A percentile compares a stretch with the other conserved stretches of the same genome.
Evolutionary conservation across 306 rosid species (phyloP).

Genomic region (Senna siamea): DNA sequence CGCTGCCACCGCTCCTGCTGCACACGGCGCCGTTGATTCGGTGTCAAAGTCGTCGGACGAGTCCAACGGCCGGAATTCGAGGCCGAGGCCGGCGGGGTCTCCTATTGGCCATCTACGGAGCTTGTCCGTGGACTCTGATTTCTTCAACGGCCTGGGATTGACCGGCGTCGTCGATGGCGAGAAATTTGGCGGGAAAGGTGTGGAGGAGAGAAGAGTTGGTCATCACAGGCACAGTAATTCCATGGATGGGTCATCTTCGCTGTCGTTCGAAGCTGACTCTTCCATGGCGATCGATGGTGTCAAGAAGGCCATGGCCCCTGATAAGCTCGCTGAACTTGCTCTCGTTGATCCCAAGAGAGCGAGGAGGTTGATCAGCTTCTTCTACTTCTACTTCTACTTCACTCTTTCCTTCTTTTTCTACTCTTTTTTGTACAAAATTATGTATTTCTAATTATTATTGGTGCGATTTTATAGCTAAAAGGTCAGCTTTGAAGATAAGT

Average conservation of each 20-base stretch:
- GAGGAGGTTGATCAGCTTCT: slow-evolving; percentile 57
- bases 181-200: slow-evolving; percentile 36
- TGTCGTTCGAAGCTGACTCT: slow-evolving; percentile 70
- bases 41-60: neutral
- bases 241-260: slow-evolving; percentile 69
- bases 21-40: slow-evolving; percentile 8
- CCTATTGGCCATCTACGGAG: slow-evolving; percentile 61
- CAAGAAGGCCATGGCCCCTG: slow-evolving; percentile 82
- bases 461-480: too few species aligned
- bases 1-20: too few species aligned
- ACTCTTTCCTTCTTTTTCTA: neutral
- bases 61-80: slow-evolving; percentile 37
- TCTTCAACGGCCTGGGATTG: slow-evolving; percentile 71
- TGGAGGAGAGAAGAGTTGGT: slow-evolving; percentile 50
- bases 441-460: neutral
- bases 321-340: slow-evolving; percentile 95
- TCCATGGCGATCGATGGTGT: slow-evolving; percentile 49
- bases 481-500: neutral
- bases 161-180: slow-evolving; percentile 40
- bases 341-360: slow-evolving; percentile 94
- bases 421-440: neutral
- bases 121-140: slow-evolving; percentile 89
- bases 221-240: slow-evolving; percentile 83
- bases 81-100: slow-evolving; percentile 25
- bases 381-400: neutral